Conservation (phyloP, 306 rosid species). For the Prunus padus region DNA sequence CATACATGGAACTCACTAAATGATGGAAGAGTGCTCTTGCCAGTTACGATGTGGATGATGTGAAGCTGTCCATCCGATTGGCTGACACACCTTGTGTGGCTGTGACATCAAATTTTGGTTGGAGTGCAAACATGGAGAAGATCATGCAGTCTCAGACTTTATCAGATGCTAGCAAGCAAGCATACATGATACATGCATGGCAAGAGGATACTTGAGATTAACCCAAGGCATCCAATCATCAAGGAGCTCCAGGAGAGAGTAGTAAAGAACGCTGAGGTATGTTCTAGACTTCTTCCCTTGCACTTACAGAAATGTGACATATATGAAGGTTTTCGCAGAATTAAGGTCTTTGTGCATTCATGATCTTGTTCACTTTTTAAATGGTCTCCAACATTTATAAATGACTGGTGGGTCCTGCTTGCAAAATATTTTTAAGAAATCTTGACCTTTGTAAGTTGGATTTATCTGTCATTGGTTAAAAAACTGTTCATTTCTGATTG, state of each 20-base stretch:
- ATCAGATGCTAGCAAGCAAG: constrained; percentile 91
- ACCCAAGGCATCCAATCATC: constrained; percentile 95
- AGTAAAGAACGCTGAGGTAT: constrained; percentile 81
- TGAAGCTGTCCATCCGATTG: constrained; percentile 86
- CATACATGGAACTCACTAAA: constrained; percentile 91
- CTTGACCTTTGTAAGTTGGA: neutral
- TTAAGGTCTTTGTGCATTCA: neutral
- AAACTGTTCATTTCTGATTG: neutral
- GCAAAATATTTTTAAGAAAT: neutral
- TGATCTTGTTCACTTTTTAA: neutral
- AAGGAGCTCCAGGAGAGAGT: constrained; percentile 93
- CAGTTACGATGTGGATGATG: constrained; percentile 87
- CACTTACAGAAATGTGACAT: neutral
- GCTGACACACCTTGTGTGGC: constrained; percentile 97
- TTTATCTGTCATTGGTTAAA: neutral
- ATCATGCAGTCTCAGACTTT: constrained; percentile 95
- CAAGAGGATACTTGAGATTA: constrained; percentile 97
- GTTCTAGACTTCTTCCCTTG: neutral
- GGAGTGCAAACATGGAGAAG: constrained; percentile 99
- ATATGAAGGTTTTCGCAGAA: neutral
- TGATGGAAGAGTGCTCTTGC: constrained; percentile 96
- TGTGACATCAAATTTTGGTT: constrained; percentile 93
- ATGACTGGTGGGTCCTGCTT: neutral
- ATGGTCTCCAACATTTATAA: neutral
- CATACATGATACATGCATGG: constrained; percentile 97